Base-by-base conservation (phyloP, 805 yeast species). In the Phaffomyces thermotolerans region DNA sequence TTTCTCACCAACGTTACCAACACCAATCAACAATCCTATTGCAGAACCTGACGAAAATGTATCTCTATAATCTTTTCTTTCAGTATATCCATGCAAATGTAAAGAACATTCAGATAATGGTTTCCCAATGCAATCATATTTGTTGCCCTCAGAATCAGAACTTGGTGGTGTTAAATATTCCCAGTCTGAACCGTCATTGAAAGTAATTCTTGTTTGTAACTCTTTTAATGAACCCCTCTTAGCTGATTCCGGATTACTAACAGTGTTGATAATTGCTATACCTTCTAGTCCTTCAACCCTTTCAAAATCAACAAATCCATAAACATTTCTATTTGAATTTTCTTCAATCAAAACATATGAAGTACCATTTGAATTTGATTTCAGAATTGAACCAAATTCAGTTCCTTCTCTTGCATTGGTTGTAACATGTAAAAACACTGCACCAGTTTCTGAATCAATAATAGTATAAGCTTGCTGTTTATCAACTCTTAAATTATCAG, bases 151-250 rank as follows among this genome's bases (percentile, higher is more conserved):
- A 2, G 84, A 73, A 56, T 85, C 88, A 6, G 62, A 66, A 1
- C 65, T 44, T 2, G 97, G 97, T 4, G 97, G 91, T 1, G 61
- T 56, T 18, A 93, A 54, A 42, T 67, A 78, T 4, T 69, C 60
- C 97, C 98, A 91, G 49, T 82, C 81, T 4, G 93, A 84, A 40
- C 96, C 99, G 61, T 93, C 98, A 59, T 88, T 88, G 60, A 81
- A 87, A 0, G 97, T 78, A 42, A 91, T 85, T 58, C 69, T 71
- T 0, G 96, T 73, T 58, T 78, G 78, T 45, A 91, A 59, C 50
- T 71, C 63, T 60, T 90, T 90, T 8, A 60, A 46, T 4, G 69
- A 65, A 3, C 76, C 77, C 1, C 53, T 49, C 3, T 56, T 58
- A 4, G 74, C 72, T 6, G 72, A 72, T 0, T 67, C 65, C 0